Evolutionary conservation across 106 monocot species (phyloP).

Genomic region (Gastrodia elata): DNA sequence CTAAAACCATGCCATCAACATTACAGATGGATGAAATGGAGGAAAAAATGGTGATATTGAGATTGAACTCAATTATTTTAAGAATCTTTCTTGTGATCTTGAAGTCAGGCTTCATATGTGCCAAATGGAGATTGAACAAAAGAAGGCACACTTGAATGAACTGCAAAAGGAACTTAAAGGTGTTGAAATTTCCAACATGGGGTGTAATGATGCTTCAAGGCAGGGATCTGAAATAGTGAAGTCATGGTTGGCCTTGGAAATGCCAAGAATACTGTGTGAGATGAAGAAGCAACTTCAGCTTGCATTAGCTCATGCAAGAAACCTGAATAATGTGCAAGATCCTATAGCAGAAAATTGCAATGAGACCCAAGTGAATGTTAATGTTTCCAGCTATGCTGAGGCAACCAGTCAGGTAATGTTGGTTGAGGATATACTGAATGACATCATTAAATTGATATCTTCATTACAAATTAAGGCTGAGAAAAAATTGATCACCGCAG

Average conservation of each 20-base stretch:
- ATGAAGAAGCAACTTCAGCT: slow-evolving; percentile 7
- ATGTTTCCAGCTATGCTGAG: neutral
- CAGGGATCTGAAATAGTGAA: neutral
- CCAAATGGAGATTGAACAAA: too few species aligned
- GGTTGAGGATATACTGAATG: slow-evolving; percentile 9
- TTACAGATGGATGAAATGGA: slow-evolving; percentile 36
- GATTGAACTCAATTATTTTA: slow-evolving; percentile 51
- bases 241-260: neutral
- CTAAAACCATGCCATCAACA: slow-evolving; percentile 11
- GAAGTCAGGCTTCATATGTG: too few species aligned
- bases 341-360: neutral
- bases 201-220: slow-evolving; percentile 1
- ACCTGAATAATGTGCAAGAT: neutral
- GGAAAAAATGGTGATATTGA: slow-evolving; percentile 60
- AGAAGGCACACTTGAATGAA: too few species aligned
- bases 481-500: neutral
- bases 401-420: neutral
- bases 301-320: neutral
- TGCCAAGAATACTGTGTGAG: slow-evolving; percentile 1
- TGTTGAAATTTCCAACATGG: too few species aligned
- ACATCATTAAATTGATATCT: slow-evolving; percentile 18
- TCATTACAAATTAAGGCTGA: slow-evolving; percentile 10
- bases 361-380: neutral
- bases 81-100: slow-evolving; percentile 40
- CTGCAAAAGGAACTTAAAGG: too few species aligned